Conservation (phyloP, 78 protist genomes). For the Bigelowiella natans region DNA sequence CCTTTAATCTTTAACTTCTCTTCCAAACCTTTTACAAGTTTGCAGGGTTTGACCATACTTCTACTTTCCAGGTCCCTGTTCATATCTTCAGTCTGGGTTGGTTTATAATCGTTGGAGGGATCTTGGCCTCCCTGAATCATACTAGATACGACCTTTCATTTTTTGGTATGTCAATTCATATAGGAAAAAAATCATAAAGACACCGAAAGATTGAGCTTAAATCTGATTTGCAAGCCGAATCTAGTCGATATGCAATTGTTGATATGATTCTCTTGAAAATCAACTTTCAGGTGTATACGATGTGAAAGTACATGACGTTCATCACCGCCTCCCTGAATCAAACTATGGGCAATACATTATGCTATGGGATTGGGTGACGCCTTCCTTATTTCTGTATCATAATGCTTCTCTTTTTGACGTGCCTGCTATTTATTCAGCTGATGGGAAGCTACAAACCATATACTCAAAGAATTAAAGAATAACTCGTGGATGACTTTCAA, state of each 20-base stretch:
- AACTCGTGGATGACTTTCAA: too few relatives aligned
- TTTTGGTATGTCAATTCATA: too few relatives aligned
- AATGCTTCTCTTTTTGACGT: not conserved
- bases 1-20: not conserved
- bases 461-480: not conserved
- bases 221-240: too few relatives aligned
- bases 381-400: not conserved
- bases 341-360: conserved; percentile 39
- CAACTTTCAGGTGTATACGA: not conserved
- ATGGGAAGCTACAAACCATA: not conserved
- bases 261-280: not conserved
- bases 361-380: conserved; percentile 25
- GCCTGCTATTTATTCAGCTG: not conserved
- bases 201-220: too few relatives aligned
- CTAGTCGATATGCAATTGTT: too few relatives aligned
- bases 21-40: not conserved
- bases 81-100: not conserved
- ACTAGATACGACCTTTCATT: conserved; percentile 9
- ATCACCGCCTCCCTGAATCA: conserved; percentile 17
- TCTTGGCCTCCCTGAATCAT: conserved; percentile 26
- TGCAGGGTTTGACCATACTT: not conserved
- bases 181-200: too few relatives aligned
- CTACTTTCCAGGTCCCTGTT: not conserved
- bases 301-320: conserved; percentile 28
- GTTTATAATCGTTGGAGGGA: conserved; percentile 22